These are phyloP conservation scores for Diaporthe citri DNA, from an alignment of 2,329 filamentous ascomycete genomes.

Conservation along the genomic window DNA sequence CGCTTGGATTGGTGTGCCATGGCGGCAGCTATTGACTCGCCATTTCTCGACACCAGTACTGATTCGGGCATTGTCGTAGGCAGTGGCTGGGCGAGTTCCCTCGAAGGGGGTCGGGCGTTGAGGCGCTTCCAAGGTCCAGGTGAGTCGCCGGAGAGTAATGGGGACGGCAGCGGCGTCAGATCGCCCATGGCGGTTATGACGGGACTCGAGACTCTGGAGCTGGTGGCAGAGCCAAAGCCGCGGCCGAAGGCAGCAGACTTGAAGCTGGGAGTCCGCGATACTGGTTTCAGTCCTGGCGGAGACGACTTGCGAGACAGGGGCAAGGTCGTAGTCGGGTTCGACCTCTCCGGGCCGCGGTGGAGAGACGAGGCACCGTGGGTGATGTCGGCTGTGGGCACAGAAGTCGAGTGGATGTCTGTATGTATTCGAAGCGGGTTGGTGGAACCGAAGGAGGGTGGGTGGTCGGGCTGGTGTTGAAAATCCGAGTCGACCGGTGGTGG, in stretches of 20 bases:
- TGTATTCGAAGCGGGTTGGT: conserved; percentile 40
- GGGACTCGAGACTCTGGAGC: conserved; percentile 78
- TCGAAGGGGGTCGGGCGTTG: conserved; percentile 60
- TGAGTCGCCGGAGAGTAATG: conserved; percentile 74
- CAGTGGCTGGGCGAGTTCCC: conserved; percentile 54
- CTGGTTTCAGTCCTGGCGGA: conserved; percentile 60
- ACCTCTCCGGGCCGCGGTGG: conserved; percentile 37
- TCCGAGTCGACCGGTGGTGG: conserved; percentile 38
- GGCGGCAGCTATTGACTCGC: conserved; percentile 65
- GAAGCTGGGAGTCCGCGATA: conserved; percentile 72
- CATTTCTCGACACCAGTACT: conserved; percentile 63
- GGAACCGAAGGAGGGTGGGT: conserved; percentile 34
- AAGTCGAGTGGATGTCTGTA: conserved; percentile 42
- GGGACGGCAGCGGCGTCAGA: conserved; percentile 83
- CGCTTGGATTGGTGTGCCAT: conserved; percentile 67
- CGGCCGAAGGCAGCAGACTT: conserved; percentile 65
- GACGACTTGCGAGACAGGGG: conserved; percentile 56
- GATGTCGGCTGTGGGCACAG: conserved; percentile 41
- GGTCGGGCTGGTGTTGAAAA: conserved; percentile 37
- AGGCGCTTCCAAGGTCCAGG: conserved; percentile 75
- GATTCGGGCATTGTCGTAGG: conserved; percentile 56
- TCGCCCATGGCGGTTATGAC: conserved; percentile 82
- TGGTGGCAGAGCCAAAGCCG: conserved; percentile 69
- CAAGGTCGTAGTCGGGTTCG: conserved; percentile 44
- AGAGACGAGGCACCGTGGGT: conserved; percentile 38